Evolutionary conservation across 169 alveolate genomes (phyloP), one percentile per base, ranked within the genome.

Genomic region (Plasmodium falciparum): DNA sequence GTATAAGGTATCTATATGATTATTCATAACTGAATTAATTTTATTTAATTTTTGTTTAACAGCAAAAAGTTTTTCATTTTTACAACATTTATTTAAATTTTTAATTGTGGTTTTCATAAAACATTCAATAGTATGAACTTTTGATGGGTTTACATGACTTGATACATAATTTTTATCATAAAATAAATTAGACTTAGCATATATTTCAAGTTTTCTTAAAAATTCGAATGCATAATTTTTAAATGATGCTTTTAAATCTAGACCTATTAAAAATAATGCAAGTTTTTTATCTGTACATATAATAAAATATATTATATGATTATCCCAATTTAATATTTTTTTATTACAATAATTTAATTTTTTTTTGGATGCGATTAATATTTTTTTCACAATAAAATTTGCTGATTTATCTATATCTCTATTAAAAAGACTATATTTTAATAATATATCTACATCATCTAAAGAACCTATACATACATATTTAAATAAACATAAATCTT

Each of bases 1-100:
- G 7, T 83, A 83, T 20, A 83, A 83, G 7, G 69, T 69, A 26
- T 83, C 91, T 43, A 83, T 83, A 62, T 83, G 91, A 20, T 69
- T 83, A 69, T 83, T 83, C 91, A 83, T 83, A 3, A 83, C 91
- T 9, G 85, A 69, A 58, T 83, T 83, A 52, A 83, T 83, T 83
- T 63, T 61, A 50, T 83, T 72, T 83, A 83, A 33, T 62, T 83
- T 83, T 69, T 83, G 91, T 56, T 83, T 83, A 0, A 83, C 91
- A 11, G 91, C 80, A 29, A 83, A 54, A 6, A 83, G 54, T 83
- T 83, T 83, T 69, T 83, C 91, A 56, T 67, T 75, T 56, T 73
- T 72, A 29, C 91, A 83, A 47, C 91, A 83, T 17, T 52, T 69
- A 22, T 83, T 83, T 20, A 83, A 26, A 62, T 66, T 72, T 33